Base-by-base conservation (phyloP, 192 early-diverging fungal genomes). In the Helicostylum pulchrum region DNA sequence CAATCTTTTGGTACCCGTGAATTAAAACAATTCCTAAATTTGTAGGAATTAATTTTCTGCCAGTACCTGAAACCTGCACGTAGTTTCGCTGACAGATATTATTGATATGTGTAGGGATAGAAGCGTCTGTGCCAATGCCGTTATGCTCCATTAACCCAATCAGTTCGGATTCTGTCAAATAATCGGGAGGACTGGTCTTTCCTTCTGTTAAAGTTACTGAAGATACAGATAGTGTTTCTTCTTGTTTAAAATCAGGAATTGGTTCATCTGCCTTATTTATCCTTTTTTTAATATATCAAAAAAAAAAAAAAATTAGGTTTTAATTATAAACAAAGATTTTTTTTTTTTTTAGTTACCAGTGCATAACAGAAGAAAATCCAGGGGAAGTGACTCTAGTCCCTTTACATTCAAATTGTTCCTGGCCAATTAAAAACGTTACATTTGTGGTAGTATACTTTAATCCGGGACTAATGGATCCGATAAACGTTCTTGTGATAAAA, bases 1-100 rank as follows among this genome's bases (percentile, higher is more conserved):
- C 80, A 20, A 81, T 81, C 74, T 81, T 81, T 78, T 81, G 23
- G 39, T 82, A 80, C 47, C 81, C 80, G 44, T 80, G 78, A 52
- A 80, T 80, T n/a, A 80, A 45, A 32, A 82, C 78, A 45, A 80
- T 84, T 19, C 80, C 80, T 7, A 82, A 52, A 71, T 84, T 78
- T 10, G 80, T 82, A 3, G 80, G 80, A 15, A 84, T 60, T 26
- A 82, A 39, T 39, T 56, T 56, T 53, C 80, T 79, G 4, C 66
- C 55, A 19, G 63, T 50, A 31, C 82, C 77, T 8, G 56, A 11
- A 0, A 82, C 80, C 34, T 72, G 64, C 1, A 82, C 80, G 65
- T 82, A 82, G 26, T 80, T 83, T 60, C 80, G 50, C 23, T 77
- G 73, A 52, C 75, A 77, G 17, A 82, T 82, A 20, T 84, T 82